These are phyloP conservation scores for Echites panduratus DNA, from an alignment of 257 asterid genomes.

Conservation along the genomic window DNA sequence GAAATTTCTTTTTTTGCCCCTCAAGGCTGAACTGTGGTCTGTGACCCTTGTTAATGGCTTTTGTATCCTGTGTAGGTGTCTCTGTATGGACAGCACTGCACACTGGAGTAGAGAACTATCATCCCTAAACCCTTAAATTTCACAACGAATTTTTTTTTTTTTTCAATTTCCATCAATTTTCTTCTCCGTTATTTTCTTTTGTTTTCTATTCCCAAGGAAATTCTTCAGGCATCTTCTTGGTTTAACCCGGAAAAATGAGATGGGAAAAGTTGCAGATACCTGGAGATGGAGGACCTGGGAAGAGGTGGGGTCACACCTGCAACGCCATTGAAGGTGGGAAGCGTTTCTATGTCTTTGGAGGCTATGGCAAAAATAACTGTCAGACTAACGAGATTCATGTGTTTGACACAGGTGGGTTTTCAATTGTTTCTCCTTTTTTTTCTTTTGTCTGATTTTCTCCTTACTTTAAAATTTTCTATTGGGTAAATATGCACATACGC, in stretches of 20 bases:
- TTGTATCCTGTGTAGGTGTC: conserved; percentile 2
- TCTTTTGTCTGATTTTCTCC: background rate
- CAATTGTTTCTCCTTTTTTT: background rate
- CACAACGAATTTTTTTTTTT: background rate
- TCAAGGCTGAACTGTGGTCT: conserved; percentile 2
- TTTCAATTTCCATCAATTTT: conserved; percentile 5
- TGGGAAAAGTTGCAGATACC: conserved; percentile 70
- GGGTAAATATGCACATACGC: no score
- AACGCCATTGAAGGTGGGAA: conserved; percentile 81
- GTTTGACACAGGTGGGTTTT: conserved; percentile 57
- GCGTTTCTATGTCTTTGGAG: conserved; percentile 92
- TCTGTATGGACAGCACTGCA: conserved; percentile 21
- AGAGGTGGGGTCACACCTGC: conserved; percentile 99
- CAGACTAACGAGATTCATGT: conserved; percentile 92
- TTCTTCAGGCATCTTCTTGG: background rate
- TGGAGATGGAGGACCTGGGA: conserved; percentile 72
- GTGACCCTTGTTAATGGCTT: conserved; percentile 20
- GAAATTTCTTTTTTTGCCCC: background rate
- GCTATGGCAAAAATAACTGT: conserved; percentile 77
- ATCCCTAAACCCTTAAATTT: conserved; percentile 9
- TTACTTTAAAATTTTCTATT: background rate
- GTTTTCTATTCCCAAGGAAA: background rate
- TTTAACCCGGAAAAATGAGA: conserved; percentile 37
- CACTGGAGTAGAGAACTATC: background rate
- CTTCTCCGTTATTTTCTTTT: conserved; percentile 6